A percentile compares a stretch with the other conserved stretches of the same genome.
Conservation (phyloP, 768 basidiomycete genomes). For the Xerocomus spinulosus region DNA sequence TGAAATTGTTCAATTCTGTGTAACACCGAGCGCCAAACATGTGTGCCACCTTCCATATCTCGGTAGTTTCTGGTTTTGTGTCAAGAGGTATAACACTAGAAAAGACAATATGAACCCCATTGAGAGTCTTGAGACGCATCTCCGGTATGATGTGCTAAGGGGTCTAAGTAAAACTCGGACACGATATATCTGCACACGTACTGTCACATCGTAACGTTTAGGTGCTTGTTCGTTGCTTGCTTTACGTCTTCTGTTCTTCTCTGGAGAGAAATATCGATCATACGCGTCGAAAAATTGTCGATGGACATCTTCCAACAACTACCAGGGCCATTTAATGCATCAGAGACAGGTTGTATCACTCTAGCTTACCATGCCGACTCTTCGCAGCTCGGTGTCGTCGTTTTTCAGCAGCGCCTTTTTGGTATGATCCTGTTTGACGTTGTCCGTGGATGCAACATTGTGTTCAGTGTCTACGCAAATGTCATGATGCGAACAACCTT, state of each 20-base stretch:
- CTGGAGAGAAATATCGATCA: slow-evolving; percentile 37
- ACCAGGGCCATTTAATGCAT: background rate
- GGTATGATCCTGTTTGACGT: slow-evolving; percentile 39
- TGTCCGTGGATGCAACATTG: slow-evolving; percentile 20
- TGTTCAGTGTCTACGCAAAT: slow-evolving; percentile 10
- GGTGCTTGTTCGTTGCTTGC: slow-evolving; percentile 22
- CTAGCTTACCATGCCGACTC: slow-evolving; percentile 64
- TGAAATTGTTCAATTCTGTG: slow-evolving; percentile 55
- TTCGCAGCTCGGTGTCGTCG: slow-evolving; percentile 75
- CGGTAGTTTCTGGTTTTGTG: slow-evolving; percentile 68
- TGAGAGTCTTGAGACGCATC: slow-evolving; percentile 71
- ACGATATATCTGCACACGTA: slow-evolving; percentile 34
- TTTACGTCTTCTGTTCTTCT: slow-evolving; percentile 28
- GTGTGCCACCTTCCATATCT: slow-evolving; percentile 80
- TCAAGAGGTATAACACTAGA: slow-evolving; percentile 95
- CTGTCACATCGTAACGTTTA: slow-evolving; percentile 70
- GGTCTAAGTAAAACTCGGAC: background rate
- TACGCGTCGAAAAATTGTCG: slow-evolving; percentile 68
- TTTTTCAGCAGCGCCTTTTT: slow-evolving; percentile 82
- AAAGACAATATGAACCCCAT: slow-evolving; percentile 80
- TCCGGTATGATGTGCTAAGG: slow-evolving; percentile 78
- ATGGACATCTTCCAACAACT: slow-evolving; percentile 86
- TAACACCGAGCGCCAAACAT: slow-evolving; percentile 86
- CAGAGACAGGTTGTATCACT: background rate
- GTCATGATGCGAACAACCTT: background rate